Evolutionary conservation across 2,329 filamentous ascomycete species (phyloP).

Genomic region (Leptosphaerulina australis): DNA sequence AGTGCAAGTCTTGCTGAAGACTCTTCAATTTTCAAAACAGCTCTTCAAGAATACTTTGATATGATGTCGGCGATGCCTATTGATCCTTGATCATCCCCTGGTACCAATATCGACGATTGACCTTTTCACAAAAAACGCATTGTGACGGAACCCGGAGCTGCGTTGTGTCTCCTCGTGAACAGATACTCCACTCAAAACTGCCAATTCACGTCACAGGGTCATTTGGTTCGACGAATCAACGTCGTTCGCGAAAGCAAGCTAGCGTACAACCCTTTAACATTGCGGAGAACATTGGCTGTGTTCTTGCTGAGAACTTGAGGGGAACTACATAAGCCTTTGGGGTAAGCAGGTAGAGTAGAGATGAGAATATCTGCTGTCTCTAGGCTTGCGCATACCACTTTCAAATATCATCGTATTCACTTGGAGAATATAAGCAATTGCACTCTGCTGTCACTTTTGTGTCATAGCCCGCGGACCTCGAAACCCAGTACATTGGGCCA

Average conservation of each 20-base stretch:
- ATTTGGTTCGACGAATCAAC: not conserved
- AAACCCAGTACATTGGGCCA: not conserved
- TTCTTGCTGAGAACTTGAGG: conserved; percentile 1
- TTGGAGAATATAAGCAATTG: not conserved
- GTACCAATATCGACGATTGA: conserved; percentile 4
- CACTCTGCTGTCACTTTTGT: conserved; percentile 5
- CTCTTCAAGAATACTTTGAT: not conserved
- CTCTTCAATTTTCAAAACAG: not conserved
- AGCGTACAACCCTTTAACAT: conserved; percentile 17
- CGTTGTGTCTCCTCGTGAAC: conserved; percentile 7
- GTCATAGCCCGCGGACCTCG: conserved; percentile 12
- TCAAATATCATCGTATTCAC: not conserved
- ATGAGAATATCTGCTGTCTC: not conserved
- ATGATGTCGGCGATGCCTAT: conserved; percentile 1
- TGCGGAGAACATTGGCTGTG: conserved; percentile 11
- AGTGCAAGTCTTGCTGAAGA: not conserved
- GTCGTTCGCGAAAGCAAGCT: not conserved
- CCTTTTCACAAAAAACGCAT: conserved; percentile 1
- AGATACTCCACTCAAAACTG: conserved; percentile 10
- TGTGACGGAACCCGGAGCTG: conserved; percentile 11
- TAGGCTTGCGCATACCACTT: too few relatives aligned
- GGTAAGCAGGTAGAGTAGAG: not conserved
- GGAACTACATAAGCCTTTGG: conserved; percentile 8
- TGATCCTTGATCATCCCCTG: not conserved
- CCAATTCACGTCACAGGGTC: conserved; percentile 14